phyloP scores from a whole-genome alignment of 768 basidiomycete genomes.

The Rhizopogon roseolus region DNA sequence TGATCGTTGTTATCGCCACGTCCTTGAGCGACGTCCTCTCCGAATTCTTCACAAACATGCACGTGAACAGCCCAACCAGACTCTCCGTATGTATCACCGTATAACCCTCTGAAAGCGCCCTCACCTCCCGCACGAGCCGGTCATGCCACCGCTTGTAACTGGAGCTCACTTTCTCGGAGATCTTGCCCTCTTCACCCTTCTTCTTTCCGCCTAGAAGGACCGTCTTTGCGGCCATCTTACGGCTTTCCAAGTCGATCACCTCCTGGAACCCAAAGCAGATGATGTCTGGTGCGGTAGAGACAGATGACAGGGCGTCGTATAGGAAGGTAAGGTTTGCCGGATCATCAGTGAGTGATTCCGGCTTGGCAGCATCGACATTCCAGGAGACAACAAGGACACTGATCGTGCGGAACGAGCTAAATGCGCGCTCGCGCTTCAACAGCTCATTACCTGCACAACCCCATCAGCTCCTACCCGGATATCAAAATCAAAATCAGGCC shows the following conservation, averaged over 20 bases:
- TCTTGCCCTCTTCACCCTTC: slow-evolving; percentile 44
- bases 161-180: slow-evolving; percentile 78
- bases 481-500: background rate
- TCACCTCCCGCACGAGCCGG: slow-evolving; percentile 65
- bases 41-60: slow-evolving; percentile 66
- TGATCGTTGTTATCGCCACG: slow-evolving; percentile 74
- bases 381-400: slow-evolving; percentile 81
- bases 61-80: slow-evolving; percentile 82
- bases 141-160: slow-evolving; percentile 92
- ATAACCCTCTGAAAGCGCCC: slow-evolving; percentile 77
- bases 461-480: background rate
- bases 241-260: slow-evolving; percentile 90
- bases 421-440: slow-evolving; percentile 66
- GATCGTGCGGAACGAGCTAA: slow-evolving; percentile 75
- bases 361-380: slow-evolving; percentile 90
- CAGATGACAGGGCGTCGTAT: slow-evolving; percentile 66
- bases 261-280: slow-evolving; percentile 96
- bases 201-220: slow-evolving; percentile 75
- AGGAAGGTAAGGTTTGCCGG: slow-evolving; percentile 76
- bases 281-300: slow-evolving; percentile 71
- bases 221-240: slow-evolving; percentile 89
- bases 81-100: slow-evolving; percentile 81
- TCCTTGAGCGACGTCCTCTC: slow-evolving; percentile 61
- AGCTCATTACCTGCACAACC: slow-evolving; percentile 63
- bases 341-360: slow-evolving; percentile 64